Evolutionary conservation across 2,329 filamentous ascomycete genomes (phyloP), one percentile per base, ranked within the genome.

Genomic region (Apiospora koreana): DNA sequence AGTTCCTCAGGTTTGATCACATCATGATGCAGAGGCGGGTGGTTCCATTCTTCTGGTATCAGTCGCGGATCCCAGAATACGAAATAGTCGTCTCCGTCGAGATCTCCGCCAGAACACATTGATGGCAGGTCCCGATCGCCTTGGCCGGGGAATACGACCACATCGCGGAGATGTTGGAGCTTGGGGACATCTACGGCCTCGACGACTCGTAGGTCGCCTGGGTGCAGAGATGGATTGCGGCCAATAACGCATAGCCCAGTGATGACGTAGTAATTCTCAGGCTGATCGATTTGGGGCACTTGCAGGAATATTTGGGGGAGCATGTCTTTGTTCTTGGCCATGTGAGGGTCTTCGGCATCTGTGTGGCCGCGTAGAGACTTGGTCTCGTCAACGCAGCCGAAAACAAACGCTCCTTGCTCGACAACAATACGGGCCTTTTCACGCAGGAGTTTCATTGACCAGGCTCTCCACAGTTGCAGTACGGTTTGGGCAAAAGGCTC

Each of bases 41-140:
- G 84, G 74, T 96, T 93, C 89, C 93, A 93, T 67, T 88, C 82
- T 1, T 80, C 74, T 0, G 94, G 94, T 35, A 97, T 84, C 8
- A 99, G 83, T 18, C 88, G 87, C 28, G 86, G 79, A 74, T 99
- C 95, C 95, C 96, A 99, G 64, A 98, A 92, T 6, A 98, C 90
- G 69, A 98, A 91, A 78, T 94, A 99, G 78, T 99, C 96, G 76
- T 99, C 96, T 0, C 96, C 96, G 77, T 99, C 96, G 0, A 99
- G 86, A 77, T 99, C 96, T 0, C 96, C 96, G 1, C 96, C 96
- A 4, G 96, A 97, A 73, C 96, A 94, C 95, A 98, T 98, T 76
- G 93, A 94, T 0, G 95, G 90, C 28, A 99, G 83, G 73, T 97
- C 94, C 21, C 92, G 87, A 77, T 98, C 94, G 0, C 95, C 95